A percentile compares a stretch with the other conserved stretches of the same genome.
Conservation (phyloP, 352 stramenopile species). For the Achlya hypogyna region DNA sequence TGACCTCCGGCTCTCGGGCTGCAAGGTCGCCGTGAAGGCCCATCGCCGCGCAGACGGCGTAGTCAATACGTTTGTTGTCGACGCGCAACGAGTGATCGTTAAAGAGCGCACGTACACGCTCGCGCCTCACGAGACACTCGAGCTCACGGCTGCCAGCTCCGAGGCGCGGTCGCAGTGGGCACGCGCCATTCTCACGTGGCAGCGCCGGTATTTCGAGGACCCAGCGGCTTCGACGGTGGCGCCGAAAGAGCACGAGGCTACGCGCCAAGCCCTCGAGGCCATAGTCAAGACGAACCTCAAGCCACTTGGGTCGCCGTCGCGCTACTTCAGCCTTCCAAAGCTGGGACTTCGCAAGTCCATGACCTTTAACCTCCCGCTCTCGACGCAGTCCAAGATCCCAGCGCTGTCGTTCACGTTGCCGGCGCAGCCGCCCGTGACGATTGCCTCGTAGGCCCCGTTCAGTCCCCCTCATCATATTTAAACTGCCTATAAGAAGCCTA, state of each 20-base stretch:
- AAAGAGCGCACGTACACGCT: conserved; percentile 80
- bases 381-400: background rate
- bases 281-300: background rate
- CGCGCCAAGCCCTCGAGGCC: background rate
- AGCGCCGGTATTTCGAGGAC: conserved; percentile 60
- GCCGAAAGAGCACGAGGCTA: background rate
- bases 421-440: background rate
- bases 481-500: background rate
- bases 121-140: conserved; percentile 41
- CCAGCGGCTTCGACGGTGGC: background rate
- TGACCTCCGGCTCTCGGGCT: conserved; percentile 69
- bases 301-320: background rate
- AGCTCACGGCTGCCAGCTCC: conserved; percentile 51
- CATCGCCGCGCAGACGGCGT: conserved; percentile 57
- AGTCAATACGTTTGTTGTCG: conserved; percentile 73
- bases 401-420: background rate
- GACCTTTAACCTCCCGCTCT: background rate
- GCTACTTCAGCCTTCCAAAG: background rate
- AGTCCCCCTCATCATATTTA: background rate
- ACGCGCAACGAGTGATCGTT: conserved; percentile 76
- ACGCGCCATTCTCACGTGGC: conserved; percentile 80
- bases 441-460: background rate
- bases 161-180: conserved; percentile 75
- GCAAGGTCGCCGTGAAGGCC: conserved; percentile 74
- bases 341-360: background rate